Evolutionary conservation across 1,284 basidiomycete species (phyloP).

Genomic region (Inonotus obliquus): DNA sequence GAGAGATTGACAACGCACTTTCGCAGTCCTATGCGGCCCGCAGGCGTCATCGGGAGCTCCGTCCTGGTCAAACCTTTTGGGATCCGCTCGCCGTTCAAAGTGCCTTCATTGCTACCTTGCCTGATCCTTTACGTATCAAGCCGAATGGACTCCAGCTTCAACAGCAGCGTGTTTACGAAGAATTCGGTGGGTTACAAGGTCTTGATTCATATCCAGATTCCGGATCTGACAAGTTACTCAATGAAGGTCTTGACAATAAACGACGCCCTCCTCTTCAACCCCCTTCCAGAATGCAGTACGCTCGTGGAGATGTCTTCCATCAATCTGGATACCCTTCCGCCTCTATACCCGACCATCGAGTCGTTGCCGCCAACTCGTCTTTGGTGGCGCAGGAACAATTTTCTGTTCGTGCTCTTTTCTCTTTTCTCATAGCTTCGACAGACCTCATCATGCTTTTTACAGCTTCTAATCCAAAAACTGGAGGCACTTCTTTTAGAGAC

Average conservation of each 20-base stretch:
- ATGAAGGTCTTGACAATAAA: conserved; percentile 46
- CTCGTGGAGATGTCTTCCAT: conserved; percentile 39
- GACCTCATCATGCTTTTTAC: background rate
- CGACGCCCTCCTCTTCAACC: conserved; percentile 46
- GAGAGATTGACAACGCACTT: conserved; percentile 94
- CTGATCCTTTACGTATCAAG: conserved; percentile 87
- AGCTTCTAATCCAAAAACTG: conserved; percentile 72
- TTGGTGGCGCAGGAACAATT: conserved; percentile 75
- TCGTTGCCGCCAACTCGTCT: conserved; percentile 36
- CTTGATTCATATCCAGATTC: background rate
- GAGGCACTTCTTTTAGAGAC: conserved; percentile 74
- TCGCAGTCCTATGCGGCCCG: conserved; percentile 78
- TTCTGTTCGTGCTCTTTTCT: conserved; percentile 39
- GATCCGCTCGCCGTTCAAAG: conserved; percentile 71
- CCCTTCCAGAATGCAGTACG: conserved; percentile 56
- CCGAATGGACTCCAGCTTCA: conserved; percentile 76
- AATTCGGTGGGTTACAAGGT: conserved; percentile 62
- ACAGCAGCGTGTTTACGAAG: conserved; percentile 92
- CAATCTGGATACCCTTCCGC: conserved; percentile 45
- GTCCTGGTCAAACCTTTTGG: conserved; percentile 79
- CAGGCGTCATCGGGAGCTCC: conserved; percentile 83
- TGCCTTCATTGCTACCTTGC: conserved; percentile 77
- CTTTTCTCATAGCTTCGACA: background rate
- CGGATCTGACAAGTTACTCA: background rate
- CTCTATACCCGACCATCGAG: conserved; percentile 29